A percentile compares a stretch with the other conserved stretches of the same genome.
These are phyloP conservation scores for Fusarium sarcochroum DNA, from an alignment of 2,329 filamentous ascomycete genomes.

Conservation along the genomic window DNA sequence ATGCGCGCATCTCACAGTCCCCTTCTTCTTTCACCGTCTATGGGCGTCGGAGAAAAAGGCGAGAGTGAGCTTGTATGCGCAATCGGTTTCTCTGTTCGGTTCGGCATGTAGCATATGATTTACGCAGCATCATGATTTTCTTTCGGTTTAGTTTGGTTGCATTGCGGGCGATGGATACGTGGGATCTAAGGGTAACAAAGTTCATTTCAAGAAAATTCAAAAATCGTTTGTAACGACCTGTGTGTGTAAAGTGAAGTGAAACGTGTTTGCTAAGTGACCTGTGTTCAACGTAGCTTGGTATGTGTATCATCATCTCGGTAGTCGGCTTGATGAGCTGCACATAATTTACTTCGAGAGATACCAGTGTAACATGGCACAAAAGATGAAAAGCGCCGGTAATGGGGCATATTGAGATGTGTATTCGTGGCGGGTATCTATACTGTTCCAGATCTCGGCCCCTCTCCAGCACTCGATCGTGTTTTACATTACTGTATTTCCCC, in stretches of 20 bases:
- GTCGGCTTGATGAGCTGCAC: background rate
- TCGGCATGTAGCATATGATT: constrained; percentile 26
- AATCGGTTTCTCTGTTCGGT: constrained; percentile 21
- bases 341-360: constrained; percentile 10
- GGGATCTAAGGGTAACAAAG: constrained; percentile 18
- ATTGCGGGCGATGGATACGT: constrained; percentile 27
- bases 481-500: background rate
- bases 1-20: constrained; percentile 3
- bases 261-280: constrained; percentile 17
- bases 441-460: constrained; percentile 28
- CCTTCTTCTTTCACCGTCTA: constrained; percentile 10
- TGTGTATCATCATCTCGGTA: constrained; percentile 5
- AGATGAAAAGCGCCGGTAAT: constrained; percentile 36
- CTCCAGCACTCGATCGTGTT: constrained; percentile 12
- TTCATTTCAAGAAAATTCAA: constrained; percentile 27
- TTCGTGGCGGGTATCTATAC: constrained; percentile 41
- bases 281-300: constrained; percentile 1
- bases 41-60: background rate
- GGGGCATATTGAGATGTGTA: constrained; percentile 22
- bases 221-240: constrained; percentile 24
- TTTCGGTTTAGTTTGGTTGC: constrained; percentile 32
- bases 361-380: constrained; percentile 32
- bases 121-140: constrained; percentile 27
- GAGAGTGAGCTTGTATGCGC: background rate
- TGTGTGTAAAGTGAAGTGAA: constrained; percentile 20